A percentile compares a stretch with the other conserved stretches of the same genome.
These are phyloP conservation scores for Stevia rebaudiana DNA, from an alignment of 140 eudicot species.

Conservation along the genomic window DNA sequence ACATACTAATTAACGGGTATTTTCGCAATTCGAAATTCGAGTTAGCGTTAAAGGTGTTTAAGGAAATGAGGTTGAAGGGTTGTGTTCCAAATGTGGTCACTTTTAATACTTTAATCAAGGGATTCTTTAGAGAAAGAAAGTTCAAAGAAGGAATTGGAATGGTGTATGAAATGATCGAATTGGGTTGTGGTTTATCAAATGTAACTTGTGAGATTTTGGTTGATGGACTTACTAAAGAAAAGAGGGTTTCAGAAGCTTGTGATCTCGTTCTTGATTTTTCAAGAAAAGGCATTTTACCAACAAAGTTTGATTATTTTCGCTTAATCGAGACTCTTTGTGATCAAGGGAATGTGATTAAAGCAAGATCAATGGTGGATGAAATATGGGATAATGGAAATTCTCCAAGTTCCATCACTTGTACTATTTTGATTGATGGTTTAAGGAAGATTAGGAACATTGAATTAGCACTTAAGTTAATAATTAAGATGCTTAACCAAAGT, in stretches of 20 bases:
- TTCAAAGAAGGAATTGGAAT: conserved; percentile 81
- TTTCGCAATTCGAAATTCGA: conserved; percentile 48
- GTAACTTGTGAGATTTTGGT: conserved; percentile 78
- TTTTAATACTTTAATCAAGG: conserved; percentile 76
- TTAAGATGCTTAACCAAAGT: conserved; percentile 53
- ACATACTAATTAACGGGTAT: conserved; percentile 65
- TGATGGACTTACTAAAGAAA: conserved; percentile 54
- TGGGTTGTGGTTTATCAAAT: conserved; percentile 60
- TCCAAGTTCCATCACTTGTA: conserved; percentile 67
- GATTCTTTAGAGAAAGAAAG: conserved; percentile 69
- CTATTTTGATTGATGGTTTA: conserved; percentile 68
- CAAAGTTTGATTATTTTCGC: conserved; percentile 48
- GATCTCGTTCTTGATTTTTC: conserved; percentile 59
- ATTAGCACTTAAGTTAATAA: conserved; percentile 37
- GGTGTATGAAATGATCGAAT: conserved; percentile 79
- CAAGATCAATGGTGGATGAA: conserved; percentile 47
- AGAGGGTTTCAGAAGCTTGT: conserved; percentile 43
- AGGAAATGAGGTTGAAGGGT: conserved; percentile 75
- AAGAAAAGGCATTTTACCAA: conserved; percentile 57
- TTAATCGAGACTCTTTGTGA: conserved; percentile 54
- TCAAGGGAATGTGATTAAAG: too few species aligned
- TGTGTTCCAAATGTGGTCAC: conserved; percentile 79
- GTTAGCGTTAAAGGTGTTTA: conserved; percentile 61
- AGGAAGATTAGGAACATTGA: conserved; percentile 32
- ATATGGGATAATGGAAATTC: conserved; percentile 63